Conservation (phyloP, 345 rosid species). For the Brassica incana region DNA sequence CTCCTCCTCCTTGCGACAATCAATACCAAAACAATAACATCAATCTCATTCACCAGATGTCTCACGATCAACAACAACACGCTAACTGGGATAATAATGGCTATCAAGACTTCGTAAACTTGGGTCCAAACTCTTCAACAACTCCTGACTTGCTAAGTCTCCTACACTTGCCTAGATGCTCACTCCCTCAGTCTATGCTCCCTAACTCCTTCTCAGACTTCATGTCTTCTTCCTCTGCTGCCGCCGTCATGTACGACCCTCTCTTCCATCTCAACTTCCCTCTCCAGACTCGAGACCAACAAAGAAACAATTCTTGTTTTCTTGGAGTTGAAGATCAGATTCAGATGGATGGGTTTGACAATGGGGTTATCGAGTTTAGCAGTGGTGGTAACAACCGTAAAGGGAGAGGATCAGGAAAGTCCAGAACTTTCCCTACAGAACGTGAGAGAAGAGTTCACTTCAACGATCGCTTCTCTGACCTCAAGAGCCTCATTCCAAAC, state of each 20-base stretch:
- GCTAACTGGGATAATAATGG: constrained; percentile 46
- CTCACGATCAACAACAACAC: constrained; percentile 25
- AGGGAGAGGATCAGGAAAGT: constrained; percentile 49
- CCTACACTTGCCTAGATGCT: constrained; percentile 53
- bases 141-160: constrained; percentile 72
- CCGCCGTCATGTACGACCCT: constrained; percentile 55
- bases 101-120: constrained; percentile 32
- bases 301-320: constrained; percentile 36
- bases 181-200: constrained; percentile 33
- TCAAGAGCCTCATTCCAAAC: constrained; percentile 60
- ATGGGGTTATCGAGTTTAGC: constrained; percentile 38
- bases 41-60: constrained; percentile 41
- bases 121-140: constrained; percentile 37
- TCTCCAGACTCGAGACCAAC: constrained; percentile 48
- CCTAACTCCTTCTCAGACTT: constrained; percentile 41
- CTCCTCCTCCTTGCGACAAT: constrained; percentile 22
- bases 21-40: constrained; percentile 30
- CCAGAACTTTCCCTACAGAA: constrained; percentile 59
- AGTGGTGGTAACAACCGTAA: constrained; percentile 42
- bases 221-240: constrained; percentile 41
- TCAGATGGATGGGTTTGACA: constrained; percentile 42
- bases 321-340: constrained; percentile 43
- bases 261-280: constrained; percentile 65
- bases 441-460: constrained; percentile 60
- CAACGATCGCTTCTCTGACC: constrained; percentile 47